Percentiles rank a stretch among this genome's conserved stretches.
phyloP scores from a whole-genome alignment of 495 filamentous ascomycete species.

The Penicillium ucsense region DNA sequence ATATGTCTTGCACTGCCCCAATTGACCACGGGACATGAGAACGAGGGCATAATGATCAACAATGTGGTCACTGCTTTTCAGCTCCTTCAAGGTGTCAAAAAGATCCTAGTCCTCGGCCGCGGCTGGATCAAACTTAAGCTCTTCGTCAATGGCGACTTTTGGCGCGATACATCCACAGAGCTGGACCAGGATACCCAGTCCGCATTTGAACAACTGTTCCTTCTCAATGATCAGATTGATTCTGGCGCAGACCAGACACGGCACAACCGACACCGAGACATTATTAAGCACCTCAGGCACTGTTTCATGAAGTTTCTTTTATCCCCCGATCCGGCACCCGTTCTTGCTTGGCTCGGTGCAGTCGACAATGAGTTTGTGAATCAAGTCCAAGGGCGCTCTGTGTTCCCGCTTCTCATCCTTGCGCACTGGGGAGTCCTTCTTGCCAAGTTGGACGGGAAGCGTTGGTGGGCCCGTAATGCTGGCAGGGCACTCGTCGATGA shows the following conservation, averaged over 20 bases:
- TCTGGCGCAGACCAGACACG: constrained; percentile 5
- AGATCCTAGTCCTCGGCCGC: constrained; percentile 14
- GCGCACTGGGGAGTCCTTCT: constrained; percentile 23
- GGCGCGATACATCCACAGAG: constrained; percentile 3
- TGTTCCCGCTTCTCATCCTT: constrained; percentile 18
- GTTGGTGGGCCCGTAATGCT: constrained; percentile 21
- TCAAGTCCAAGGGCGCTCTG: constrained; percentile 11
- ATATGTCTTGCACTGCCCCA: constrained; percentile 33
- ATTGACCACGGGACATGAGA: constrained; percentile 12
- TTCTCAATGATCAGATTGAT: constrained; percentile 13
- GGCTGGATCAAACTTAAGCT: constrained; percentile 17
- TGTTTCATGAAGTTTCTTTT: constrained; percentile 16
- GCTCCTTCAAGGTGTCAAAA: constrained; percentile 21
- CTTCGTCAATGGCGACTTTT: constrained; percentile 13
- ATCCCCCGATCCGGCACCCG: constrained; percentile 13
- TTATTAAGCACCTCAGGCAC: constrained; percentile 15
- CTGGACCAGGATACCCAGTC: constrained; percentile 10
- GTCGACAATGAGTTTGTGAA: constrained; percentile 21
- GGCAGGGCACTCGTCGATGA: constrained; percentile 18
- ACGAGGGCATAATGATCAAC: constrained; percentile 14
- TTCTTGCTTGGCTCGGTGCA: constrained; percentile 19
- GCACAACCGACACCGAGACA: constrained; percentile 10
- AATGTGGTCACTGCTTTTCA: constrained; percentile 20
- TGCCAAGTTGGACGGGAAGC: constrained; percentile 10
- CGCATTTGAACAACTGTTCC: constrained; percentile 9